Base-by-base conservation (phyloP, 176 grass and related monocot genomes). In the Hsuehochloa calcarea region DNA sequence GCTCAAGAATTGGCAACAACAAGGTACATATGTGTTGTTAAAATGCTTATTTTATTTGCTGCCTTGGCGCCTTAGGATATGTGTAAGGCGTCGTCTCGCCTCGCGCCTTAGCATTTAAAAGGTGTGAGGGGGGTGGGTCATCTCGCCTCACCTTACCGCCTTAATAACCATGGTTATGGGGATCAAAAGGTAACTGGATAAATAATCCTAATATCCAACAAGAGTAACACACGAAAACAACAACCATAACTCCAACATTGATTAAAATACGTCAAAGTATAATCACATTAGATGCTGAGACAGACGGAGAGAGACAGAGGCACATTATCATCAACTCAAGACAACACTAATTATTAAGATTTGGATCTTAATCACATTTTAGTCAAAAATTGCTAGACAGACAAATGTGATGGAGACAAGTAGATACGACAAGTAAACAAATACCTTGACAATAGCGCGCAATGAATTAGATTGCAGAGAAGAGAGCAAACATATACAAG, bases 401-500 rank as follows among this genome's bases (percentile, higher is more conserved):
- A 74, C 20, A 81, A 62, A 10, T 49, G 40, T 17, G 44, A 78
- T 1, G 64, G 6, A 29, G n/a, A 14, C 23, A 74, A 67, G 19
- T 59, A 70, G 13, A 63, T 11, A 55, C 27, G 54, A 70, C 38
- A 16, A 82, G 29, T 61, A 85, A 81, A 58, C 23, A 81, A 25
- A 82, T 69, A 97, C 95, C 95, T 97, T 79, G 91, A 81, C 68
- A 97, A 63, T 45, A 93, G 55, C 34, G 91, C 86, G 43, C 84
- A 88, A 66, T 91, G 76, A 56, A 90, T 87, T 58, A 91, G 74
- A 86, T 95, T 95, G 89, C 92, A 97, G 65, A 97, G 79, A 82
- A 97, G 82, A 46, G 92, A 91, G 58, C 95, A 97, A 54, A 72
- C 56, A 79, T 88, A 95, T n/a, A 93, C 70, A 70, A 88, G 89